Base-by-base conservation (phyloP, 148 eudicot genomes). In the Arctostaphylos glauca region DNA sequence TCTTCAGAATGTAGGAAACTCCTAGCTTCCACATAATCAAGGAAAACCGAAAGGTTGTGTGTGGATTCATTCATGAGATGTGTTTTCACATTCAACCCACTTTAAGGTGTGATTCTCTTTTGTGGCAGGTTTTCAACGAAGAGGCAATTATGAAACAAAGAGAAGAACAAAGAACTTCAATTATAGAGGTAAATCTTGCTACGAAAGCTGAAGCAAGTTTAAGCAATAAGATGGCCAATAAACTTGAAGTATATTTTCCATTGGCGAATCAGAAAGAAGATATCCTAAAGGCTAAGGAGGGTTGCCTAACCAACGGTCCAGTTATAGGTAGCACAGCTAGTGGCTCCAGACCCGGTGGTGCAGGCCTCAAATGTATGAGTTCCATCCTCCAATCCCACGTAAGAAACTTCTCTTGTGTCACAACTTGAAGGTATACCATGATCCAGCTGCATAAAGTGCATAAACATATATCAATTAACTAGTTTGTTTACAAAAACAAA, bases 361-460 rank as follows among this genome's bases (percentile, higher is more conserved):
- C 99, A 96, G 87, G 90, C 98, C 86, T 86, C 82, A 68, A 94
- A 87, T n/a, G 89, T 89, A 87, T 94, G 97, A 68, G 87, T 76
- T 84, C 99, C 97, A 81, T 96, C 98, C 66, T 74, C 76, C 89
- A 96, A 88, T 19, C 88, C 85, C 60, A 59, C 31, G 68, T 88
- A 90, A 25, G 93, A 86, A 74, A 88, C 84, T 79, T 84, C 86
- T 78, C 89, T 87, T 76, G 85, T 82, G 78, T 87, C 88, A 89
- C 99, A 96, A 78, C 84, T 84, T 67, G 90, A 88, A 85, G 89
- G 76, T 49, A 82, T 64, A 21, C 81, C 78, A 85, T 86, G 87
- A 90, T 93, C 93, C 78, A 96, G 89, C 99, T 96, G 98, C 93
- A 86, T 47, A 77, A 74, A 71, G 77, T n/a, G 79, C 47, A 44